Base-by-base conservation (phyloP, 202 grass and related monocot genomes). In the Hordeum pubiflorum region DNA sequence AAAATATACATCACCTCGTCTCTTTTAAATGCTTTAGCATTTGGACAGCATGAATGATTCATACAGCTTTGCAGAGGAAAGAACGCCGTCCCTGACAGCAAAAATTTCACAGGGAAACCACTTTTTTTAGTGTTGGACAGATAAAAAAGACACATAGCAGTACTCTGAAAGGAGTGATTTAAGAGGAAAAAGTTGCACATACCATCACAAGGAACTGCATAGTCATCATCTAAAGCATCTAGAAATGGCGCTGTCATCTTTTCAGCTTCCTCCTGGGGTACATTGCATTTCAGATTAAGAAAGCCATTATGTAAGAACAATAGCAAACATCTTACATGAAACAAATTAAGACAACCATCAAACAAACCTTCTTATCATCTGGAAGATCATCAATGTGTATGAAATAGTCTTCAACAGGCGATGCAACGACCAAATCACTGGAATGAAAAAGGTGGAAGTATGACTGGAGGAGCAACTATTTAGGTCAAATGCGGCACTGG, bases 21-120 rank as follows among this genome's bases (percentile, higher is more conserved):
- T 65, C 96, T 96, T 86, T 96, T 95, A 83, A 93, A 95, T 81
- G 92, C 96, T 93, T 90, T 95, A 34, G 92, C 90, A 82, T 93
- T 98, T 78, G 96, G 96, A 79, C 90, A 89, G 61, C 92, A 98
- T 10, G 92, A 98, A 65, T 98, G 96, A 15, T 98, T 98, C 96
- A 98, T 95, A 56, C 92, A 98, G 69, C 96, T 98, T 79, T 98
- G 96, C 23, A 98, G 74, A 67, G 96, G 90, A 69, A 95, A 98
- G 87, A 98, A 95, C 22, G 84, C 90, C 22, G 92, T 98, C 37
- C 96, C 96, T 98, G 79, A 14, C 40, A 75, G 81, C 11, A 20
- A 52, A 43, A 85, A 48, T 13, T 72, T 54, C 22, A 50, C 55
- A 90, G 41, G 56, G 64, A 63, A 43, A 78, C 40, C 1, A 55